phyloP scores from a whole-genome alignment of 1,139 yeast genomes.

The Geotrichum histeridarum region DNA sequence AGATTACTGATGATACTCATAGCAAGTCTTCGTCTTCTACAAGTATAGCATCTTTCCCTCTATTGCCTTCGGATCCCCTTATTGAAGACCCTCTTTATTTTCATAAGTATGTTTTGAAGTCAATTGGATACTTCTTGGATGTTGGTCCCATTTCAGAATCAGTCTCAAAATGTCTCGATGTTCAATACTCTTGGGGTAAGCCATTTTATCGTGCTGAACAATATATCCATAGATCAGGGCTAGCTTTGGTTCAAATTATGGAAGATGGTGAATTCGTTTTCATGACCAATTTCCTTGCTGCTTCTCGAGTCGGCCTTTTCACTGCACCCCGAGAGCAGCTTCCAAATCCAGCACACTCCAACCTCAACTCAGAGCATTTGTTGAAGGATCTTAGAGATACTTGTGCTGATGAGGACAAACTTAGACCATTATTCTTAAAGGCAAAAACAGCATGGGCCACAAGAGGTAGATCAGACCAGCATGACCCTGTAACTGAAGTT shows the following conservation, averaged over 20 bases:
- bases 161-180: constrained; percentile 40
- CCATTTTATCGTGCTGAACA: constrained; percentile 81
- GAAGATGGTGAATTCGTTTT: constrained; percentile 75
- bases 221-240: constrained; percentile 83
- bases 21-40: background rate
- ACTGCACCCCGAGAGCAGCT: background rate
- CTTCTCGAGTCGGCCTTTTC: constrained; percentile 29
- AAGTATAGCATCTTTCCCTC: background rate
- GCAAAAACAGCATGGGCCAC: constrained; percentile 32
- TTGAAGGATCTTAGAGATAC: constrained; percentile 29
- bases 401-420: constrained; percentile 49
- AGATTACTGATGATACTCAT: background rate
- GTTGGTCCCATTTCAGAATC: constrained; percentile 52
- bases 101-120: constrained; percentile 56
- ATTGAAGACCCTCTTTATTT: constrained; percentile 52
- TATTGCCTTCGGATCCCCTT: background rate
- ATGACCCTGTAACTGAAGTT: background rate
- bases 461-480: constrained; percentile 17
- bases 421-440: constrained; percentile 52
- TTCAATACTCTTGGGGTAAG: constrained; percentile 84
- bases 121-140: constrained; percentile 73
- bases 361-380: background rate
- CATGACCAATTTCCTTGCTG: constrained; percentile 37
- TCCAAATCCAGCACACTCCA: background rate
- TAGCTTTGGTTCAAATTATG: constrained; percentile 80